These are phyloP conservation scores for Phytophthora europaea DNA, from an alignment of 352 stramenopile species.

Conservation along the genomic window DNA sequence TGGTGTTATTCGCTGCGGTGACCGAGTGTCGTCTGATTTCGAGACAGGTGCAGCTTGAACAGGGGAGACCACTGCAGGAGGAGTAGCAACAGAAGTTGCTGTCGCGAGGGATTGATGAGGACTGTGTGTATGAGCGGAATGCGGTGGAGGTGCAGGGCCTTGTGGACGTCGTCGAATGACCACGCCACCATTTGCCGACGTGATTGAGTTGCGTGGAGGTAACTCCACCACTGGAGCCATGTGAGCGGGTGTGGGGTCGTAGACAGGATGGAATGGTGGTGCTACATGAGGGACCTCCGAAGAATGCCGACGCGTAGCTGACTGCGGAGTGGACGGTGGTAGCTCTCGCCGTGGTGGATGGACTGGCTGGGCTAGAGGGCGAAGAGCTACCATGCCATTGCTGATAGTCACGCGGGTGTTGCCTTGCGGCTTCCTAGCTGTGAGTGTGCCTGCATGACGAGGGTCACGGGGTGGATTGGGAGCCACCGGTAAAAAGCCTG, in stretches of 20 bases:
- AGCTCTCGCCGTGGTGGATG: slow-evolving; percentile 39
- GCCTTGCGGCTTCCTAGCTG: slow-evolving; percentile 23
- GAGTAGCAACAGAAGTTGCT: slow-evolving; percentile 4
- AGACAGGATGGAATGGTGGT: slow-evolving; percentile 10
- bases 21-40: slow-evolving; percentile 44
- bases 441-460: slow-evolving; percentile 26
- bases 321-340: slow-evolving; percentile 9
- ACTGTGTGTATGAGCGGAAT: slow-evolving; percentile 15
- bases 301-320: slow-evolving; percentile 23
- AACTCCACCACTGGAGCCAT: slow-evolving; percentile 13
- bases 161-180: slow-evolving; percentile 31
- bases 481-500: slow-evolving; percentile 28
- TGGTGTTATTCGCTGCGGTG: slow-evolving; percentile 25
- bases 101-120: slow-evolving; percentile 18
- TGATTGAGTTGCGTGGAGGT: slow-evolving; percentile 20
- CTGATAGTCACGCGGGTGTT: slow-evolving; percentile 33
- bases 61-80: neutral
- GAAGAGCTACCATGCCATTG: slow-evolving; percentile 38
- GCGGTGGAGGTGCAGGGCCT: slow-evolving; percentile 7
- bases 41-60: slow-evolving; percentile 1
- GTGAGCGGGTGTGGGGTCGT: slow-evolving; percentile 10
- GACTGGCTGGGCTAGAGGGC: slow-evolving; percentile 27
- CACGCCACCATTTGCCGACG: slow-evolving; percentile 33
- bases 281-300: slow-evolving; percentile 16
- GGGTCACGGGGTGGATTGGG: slow-evolving; percentile 33